Percentiles rank a stretch among this genome's conserved stretches.
These are phyloP conservation scores for Phaffomyces thermotolerans DNA, from an alignment of 805 yeast genomes.

Conservation along the genomic window DNA sequence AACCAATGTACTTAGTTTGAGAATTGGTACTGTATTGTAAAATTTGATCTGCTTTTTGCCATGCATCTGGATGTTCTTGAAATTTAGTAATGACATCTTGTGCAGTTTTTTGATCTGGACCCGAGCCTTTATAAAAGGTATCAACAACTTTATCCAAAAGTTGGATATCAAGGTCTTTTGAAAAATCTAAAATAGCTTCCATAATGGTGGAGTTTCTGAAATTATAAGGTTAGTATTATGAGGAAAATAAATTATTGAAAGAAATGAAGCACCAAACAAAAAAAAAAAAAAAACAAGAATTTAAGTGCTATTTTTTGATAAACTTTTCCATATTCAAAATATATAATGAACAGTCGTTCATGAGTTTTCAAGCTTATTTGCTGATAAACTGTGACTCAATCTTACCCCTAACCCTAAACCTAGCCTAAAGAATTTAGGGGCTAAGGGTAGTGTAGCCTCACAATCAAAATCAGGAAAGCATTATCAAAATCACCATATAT, in stretches of 20 bases:
- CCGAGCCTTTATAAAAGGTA: constrained; percentile 75
- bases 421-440: no score
- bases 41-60: constrained; percentile 91
- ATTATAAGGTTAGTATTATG: constrained; percentile 1
- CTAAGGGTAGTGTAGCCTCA: no score
- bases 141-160: constrained; percentile 80
- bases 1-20: constrained; percentile 88
- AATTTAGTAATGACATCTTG: constrained; percentile 68
- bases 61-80: constrained; percentile 91
- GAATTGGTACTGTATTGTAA: constrained; percentile 70
- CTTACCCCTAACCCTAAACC: no score
- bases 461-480: not conserved
- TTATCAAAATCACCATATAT: no score
- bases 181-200: constrained; percentile 87
- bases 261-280: not conserved
- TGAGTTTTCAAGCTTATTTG: no score
- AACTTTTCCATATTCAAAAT: no score
- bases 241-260: not conserved
- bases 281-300: no score
- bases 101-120: constrained; percentile 59
- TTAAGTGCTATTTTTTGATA: no score
- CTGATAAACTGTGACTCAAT: no score
- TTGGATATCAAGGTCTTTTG: constrained; percentile 71
- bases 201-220: constrained; percentile 29
- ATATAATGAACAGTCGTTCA: no score